Evolutionary conservation across 1,284 basidiomycete genomes (phyloP).

Genomic region (Ceratobasidium sp.): DNA sequence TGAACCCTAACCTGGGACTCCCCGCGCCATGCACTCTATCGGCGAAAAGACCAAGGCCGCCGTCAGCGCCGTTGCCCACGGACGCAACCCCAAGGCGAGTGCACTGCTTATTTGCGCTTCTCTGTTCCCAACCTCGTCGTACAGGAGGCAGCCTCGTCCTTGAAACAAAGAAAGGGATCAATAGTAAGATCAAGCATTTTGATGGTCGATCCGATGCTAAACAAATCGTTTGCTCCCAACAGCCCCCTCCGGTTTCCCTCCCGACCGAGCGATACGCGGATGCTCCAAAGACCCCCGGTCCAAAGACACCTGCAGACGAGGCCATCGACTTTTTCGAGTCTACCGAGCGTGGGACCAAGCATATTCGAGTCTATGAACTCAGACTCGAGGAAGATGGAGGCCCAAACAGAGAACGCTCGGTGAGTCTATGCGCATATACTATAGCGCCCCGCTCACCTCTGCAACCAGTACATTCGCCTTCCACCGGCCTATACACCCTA

Average conservation of each 20-base stretch:
- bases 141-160: not conserved
- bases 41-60: constrained; percentile 13
- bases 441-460: constrained; percentile 31
- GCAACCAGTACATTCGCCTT: constrained; percentile 87
- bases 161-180: not conserved
- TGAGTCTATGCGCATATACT: constrained; percentile 54
- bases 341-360: constrained; percentile 61
- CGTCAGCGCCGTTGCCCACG: constrained; percentile 32
- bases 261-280: constrained; percentile 27
- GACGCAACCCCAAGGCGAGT: constrained; percentile 37
- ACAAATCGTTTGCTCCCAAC: not conserved
- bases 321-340: constrained; percentile 86
- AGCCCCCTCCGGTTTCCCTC: constrained; percentile 13
- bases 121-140: not conserved
- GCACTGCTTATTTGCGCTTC: not conserved
- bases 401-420: constrained; percentile 81
- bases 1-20: constrained; percentile 14
- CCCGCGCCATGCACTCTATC: not conserved
- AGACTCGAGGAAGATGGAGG: constrained; percentile 87
- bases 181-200: not conserved
- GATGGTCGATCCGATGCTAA: not conserved
- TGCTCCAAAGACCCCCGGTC: constrained; percentile 53
- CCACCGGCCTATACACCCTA: constrained; percentile 91
- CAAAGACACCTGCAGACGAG: constrained; percentile 90
- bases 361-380: constrained; percentile 84